Conservation (phyloP, 495 filamentous ascomycete species). For the Platismatia glauca region DNA sequence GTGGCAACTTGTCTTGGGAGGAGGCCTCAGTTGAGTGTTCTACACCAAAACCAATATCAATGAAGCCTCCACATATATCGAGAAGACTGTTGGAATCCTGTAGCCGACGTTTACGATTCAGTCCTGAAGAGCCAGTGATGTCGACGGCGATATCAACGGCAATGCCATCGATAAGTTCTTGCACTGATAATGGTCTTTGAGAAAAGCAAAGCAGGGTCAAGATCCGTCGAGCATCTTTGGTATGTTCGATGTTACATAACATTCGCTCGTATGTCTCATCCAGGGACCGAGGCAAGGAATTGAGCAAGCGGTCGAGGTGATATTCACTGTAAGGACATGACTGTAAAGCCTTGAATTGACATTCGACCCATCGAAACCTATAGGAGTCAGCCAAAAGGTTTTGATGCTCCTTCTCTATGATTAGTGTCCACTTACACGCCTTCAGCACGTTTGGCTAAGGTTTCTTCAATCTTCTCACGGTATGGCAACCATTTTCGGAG, state of each 20-base stretch:
- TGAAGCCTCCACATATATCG: constrained; percentile 28
- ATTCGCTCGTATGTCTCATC: constrained; percentile 34
- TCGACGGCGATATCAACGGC: too few species aligned
- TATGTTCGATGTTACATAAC: constrained; percentile 25
- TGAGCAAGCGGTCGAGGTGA: constrained; percentile 27
- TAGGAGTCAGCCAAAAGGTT: constrained; percentile 8
- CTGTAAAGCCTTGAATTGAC: constrained; percentile 28
- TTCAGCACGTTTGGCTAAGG: constrained; percentile 24
- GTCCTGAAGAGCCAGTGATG: constrained; percentile 14
- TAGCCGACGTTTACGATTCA: constrained; percentile 24
- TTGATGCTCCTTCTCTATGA: not conserved
- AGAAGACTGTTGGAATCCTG: constrained; percentile 20
- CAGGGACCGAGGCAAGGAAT: constrained; percentile 29
- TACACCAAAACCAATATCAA: constrained; percentile 17
- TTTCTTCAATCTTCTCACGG: constrained; percentile 26
- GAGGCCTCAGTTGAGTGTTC: constrained; percentile 3
- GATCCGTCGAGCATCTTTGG: constrained; percentile 29
- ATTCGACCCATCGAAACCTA: constrained; percentile 37
- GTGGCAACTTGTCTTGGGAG: not conserved
- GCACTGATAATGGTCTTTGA: constrained; percentile 26
- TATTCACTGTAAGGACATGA: constrained; percentile 23
- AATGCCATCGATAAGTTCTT: constrained; percentile 30
- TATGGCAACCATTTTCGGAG: constrained; percentile 26
- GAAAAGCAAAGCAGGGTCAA: constrained; percentile 32
- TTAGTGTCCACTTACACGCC: constrained; percentile 29